Percentiles rank a stretch among this genome's conserved stretches.
Conservation (phyloP, 2,329 filamentous ascomycete species). For the Coniochaeta sp. region DNA sequence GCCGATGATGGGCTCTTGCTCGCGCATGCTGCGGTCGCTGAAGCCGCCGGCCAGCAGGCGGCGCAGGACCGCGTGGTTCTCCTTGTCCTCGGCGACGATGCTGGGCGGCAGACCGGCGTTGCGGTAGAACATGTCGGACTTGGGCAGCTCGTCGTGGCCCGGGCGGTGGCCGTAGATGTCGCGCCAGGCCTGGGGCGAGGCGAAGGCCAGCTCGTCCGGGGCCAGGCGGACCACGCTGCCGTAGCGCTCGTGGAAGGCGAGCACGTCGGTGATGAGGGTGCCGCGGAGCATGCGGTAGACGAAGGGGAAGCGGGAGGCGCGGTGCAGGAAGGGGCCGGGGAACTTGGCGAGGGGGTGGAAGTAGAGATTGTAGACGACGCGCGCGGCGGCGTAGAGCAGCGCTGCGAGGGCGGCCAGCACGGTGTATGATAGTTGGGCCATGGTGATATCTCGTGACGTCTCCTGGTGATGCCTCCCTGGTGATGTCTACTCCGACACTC, state of each 20-base stretch:
- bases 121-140: slow-evolving; percentile 17
- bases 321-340: slow-evolving; percentile 15
- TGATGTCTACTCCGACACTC: no score
- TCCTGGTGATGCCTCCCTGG: no score
- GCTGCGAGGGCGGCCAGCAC: background rate
- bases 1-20: slow-evolving; percentile 24
- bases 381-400: slow-evolving; percentile 4
- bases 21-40: slow-evolving; percentile 13
- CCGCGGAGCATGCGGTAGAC: slow-evolving; percentile 72
- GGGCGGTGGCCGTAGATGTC: slow-evolving; percentile 25
- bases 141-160: slow-evolving; percentile 17
- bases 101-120: slow-evolving; percentile 21
- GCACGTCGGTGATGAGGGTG: slow-evolving; percentile 54
- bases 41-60: slow-evolving; percentile 19
- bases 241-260: slow-evolving; percentile 15
- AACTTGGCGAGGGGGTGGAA: slow-evolving; percentile 17
- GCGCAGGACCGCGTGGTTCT: slow-evolving; percentile 22
- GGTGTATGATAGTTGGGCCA: background rate
- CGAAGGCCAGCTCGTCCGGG: slow-evolving; percentile 36
- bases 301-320: slow-evolving; percentile 13
- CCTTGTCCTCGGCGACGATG: slow-evolving; percentile 18
- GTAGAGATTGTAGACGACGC: slow-evolving; percentile 15
- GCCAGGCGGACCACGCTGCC: slow-evolving; percentile 31
- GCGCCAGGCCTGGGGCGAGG: slow-evolving; percentile 22
- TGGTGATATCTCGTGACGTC: background rate